These are phyloP conservation scores for Fusarium multiceps DNA, from an alignment of 2,329 filamentous ascomycete genomes.

Conservation along the genomic window DNA sequence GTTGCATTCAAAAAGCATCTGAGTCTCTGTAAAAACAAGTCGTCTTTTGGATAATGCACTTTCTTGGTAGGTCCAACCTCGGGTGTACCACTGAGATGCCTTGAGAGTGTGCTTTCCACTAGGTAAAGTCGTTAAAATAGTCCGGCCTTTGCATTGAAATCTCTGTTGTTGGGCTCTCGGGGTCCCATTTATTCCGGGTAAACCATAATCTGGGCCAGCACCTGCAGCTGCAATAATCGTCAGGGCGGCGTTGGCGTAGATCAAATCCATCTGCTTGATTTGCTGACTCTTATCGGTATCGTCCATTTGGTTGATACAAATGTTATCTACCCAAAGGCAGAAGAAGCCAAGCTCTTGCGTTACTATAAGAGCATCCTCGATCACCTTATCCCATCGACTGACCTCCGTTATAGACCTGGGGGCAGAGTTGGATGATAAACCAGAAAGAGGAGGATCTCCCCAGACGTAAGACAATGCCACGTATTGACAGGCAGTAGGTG, in stretches of 20 bases:
- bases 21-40: not conserved
- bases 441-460: not conserved
- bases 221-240: not conserved
- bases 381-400: not conserved
- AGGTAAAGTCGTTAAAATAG: not conserved
- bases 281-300: not conserved
- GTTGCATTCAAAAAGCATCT: not conserved
- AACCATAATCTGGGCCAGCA: not conserved
- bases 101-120: not conserved
- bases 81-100: not conserved
- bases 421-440: rapidly evolving
- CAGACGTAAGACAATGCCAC: not conserved
- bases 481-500: rapidly evolving
- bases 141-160: not conserved
- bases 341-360: not conserved
- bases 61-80: not conserved
- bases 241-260: not conserved
- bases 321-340: not conserved
- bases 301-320: not conserved
- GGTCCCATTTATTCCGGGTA: not conserved
- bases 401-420: too few species aligned
- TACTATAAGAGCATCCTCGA: not conserved
- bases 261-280: not conserved
- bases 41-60: not conserved
- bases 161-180: rapidly evolving